Conservation (phyloP, 768 basidiomycete species). For the Leccinum ochraceum region DNA sequence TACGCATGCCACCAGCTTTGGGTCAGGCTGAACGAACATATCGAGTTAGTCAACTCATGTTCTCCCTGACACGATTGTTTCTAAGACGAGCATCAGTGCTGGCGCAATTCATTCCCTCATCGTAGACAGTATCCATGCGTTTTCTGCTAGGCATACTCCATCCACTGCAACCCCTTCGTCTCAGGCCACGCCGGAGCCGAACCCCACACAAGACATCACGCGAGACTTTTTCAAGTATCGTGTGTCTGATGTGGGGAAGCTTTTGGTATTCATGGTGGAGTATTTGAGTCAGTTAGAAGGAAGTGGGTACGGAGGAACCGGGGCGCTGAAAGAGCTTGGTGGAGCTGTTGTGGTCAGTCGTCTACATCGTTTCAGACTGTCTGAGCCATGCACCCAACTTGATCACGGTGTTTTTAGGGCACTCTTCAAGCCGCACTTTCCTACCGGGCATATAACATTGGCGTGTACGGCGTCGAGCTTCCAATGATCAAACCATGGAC, state of each 20-base stretch:
- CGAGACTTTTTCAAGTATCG: constrained; percentile 82
- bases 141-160: constrained; percentile 49
- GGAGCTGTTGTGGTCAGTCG: constrained; percentile 58
- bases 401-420: constrained; percentile 44
- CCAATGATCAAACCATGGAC: constrained; percentile 85
- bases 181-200: constrained; percentile 40
- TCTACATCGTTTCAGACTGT: neutral
- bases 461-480: constrained; percentile 75
- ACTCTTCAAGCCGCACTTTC: constrained; percentile 71
- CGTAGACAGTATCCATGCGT: constrained; percentile 66
- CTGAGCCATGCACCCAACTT: neutral
- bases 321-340: constrained; percentile 40
- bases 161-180: constrained; percentile 18
- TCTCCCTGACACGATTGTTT: neutral
- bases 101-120: constrained; percentile 62
- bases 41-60: constrained; percentile 47
- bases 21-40: constrained; percentile 68
- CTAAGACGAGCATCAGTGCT: constrained; percentile 38
- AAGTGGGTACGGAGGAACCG: constrained; percentile 23
- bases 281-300: constrained; percentile 28
- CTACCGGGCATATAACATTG: constrained; percentile 69
- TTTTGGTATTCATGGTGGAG: constrained; percentile 62
- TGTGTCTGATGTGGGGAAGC: constrained; percentile 61
- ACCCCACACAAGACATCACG: constrained; percentile 70
- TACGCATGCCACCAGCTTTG: constrained; percentile 81